Evolutionary conservation across 2,329 filamentous ascomycete species (phyloP), one percentile per base, ranked within the genome.

Genomic region (Coniochaeta sp.): DNA sequence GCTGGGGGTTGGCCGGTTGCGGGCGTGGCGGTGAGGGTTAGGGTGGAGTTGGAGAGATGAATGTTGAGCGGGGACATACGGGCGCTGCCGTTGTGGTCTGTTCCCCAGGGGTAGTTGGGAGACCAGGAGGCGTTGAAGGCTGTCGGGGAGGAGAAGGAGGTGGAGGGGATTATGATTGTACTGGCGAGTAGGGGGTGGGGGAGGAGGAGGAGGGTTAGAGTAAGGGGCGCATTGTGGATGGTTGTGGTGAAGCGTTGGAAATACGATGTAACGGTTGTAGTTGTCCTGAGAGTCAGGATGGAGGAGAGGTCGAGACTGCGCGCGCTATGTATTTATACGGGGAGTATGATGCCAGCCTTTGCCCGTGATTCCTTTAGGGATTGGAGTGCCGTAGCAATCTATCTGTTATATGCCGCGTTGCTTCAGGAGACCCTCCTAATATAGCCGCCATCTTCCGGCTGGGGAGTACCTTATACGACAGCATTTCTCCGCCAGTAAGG

Each of bases 51-150:
- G 4, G 60, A 55, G 46, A 78, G 71, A 33, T 79, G 72, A 10
- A 40, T 13, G 22, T 40, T 16, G 9, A 65, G 60, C 48, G 70
- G 65, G 57, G 70, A 62, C 79, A 82, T 82, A 31, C 77, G 76
- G 0, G 79, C 78, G 0, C 70, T 75, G 35, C 79, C 79, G 58
- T 82, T 82, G 65, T 82, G 78, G 57, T 77, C 74, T 16, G 70
- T 75, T 20, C 78, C 78, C 79, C 78, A 80, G 2, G 77, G 78
- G 58, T 82, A 82, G 56, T 76, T 71, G 63, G 77, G 77, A 50
- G 61, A 63, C 67, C 77, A 82, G 63, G 76, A 64, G 5, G 63
- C 57, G 51, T 72, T 66, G 51, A 76, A 73, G 57, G 62, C 57
- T 42, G 64, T 40, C 51, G 67, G 65, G 1, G 65, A 67, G 58